phyloP scores from a whole-genome alignment of 192 early-diverging fungal species.

The Coemansia pectinata region DNA sequence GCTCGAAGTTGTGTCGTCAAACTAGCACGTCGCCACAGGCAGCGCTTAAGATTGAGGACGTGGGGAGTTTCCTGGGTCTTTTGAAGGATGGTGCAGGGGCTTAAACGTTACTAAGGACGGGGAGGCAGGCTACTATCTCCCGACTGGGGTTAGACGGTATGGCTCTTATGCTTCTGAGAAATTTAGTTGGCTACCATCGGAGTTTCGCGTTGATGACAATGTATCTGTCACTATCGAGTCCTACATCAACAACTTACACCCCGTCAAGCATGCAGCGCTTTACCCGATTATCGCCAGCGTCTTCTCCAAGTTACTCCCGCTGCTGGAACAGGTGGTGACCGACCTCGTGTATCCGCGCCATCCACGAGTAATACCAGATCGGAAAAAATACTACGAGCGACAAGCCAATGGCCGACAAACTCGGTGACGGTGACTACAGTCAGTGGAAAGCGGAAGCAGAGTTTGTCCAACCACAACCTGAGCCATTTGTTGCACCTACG shows the following conservation, averaged over 20 bases:
- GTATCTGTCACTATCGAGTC: too few relatives aligned
- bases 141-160: background rate
- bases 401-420: background rate
- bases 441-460: background rate
- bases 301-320: slow-evolving; percentile 18
- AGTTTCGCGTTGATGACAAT: slow-evolving; percentile 19
- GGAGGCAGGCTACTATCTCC: background rate
- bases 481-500: slow-evolving; percentile 35
- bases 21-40: too few relatives aligned
- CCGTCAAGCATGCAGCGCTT: slow-evolving; percentile 48
- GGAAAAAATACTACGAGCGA: background rate
- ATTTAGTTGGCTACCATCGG: slow-evolving; percentile 66
- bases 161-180: background rate
- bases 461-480: slow-evolving; percentile 33
- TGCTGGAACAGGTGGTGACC: slow-evolving; percentile 61
- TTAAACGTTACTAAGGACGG: background rate
- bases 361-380: background rate
- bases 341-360: slow-evolving; percentile 17
- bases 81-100: slow-evolving; percentile 10
- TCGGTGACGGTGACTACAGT: background rate
- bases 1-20: too few relatives aligned
- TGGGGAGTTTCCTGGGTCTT: slow-evolving; percentile 14
- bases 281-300: slow-evolving; percentile 54
- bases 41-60: slow-evolving; percentile 20
- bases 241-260: slow-evolving; percentile 52